phyloP scores from a whole-genome alignment of 1,139 yeast genomes.

The Yamadazyma buinensis region DNA sequence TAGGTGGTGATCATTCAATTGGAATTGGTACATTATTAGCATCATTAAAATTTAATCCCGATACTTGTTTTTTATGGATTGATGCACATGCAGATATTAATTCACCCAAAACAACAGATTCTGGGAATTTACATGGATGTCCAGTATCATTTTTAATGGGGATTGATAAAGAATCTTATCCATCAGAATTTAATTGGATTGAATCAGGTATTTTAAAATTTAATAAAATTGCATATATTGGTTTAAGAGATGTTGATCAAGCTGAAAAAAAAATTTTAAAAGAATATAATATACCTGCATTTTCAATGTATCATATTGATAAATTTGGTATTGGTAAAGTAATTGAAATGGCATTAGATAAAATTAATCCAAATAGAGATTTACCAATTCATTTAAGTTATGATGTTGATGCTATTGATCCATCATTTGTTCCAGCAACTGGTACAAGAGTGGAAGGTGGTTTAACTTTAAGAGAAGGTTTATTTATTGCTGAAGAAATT shows the following conservation, averaged over 20 bases:
- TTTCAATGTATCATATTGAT: slow-evolving; percentile 94
- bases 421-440: slow-evolving; percentile 91
- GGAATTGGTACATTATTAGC: slow-evolving; percentile 94
- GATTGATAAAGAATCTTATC: slow-evolving; percentile 56
- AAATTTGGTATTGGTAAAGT: slow-evolving; percentile 90
- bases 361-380: slow-evolving; percentile 69
- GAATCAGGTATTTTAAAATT: slow-evolving; percentile 69
- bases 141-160: slow-evolving; percentile 92
- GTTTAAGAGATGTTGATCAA: slow-evolving; percentile 87
- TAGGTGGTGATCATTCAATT: slow-evolving; percentile 97
- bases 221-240: slow-evolving; percentile 82
- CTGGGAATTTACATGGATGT: slow-evolving; percentile 96
- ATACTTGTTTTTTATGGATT: slow-evolving; percentile 90
- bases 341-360: slow-evolving; percentile 84
- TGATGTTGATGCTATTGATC: slow-evolving; percentile 97
- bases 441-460: slow-evolving; percentile 99
- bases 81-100: slow-evolving; percentile 98
- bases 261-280: slow-evolving; percentile 76
- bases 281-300: slow-evolving; percentile 76
- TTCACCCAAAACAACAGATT: slow-evolving; percentile 79
- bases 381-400: slow-evolving; percentile 85
- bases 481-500: slow-evolving; percentile 86
- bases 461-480: slow-evolving; percentile 87
- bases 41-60: slow-evolving; percentile 73
- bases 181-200: slow-evolving; percentile 78